phyloP scores from a whole-genome alignment of 2,329 filamentous ascomycete species.

The Colletotrichum euphorbiae region DNA sequence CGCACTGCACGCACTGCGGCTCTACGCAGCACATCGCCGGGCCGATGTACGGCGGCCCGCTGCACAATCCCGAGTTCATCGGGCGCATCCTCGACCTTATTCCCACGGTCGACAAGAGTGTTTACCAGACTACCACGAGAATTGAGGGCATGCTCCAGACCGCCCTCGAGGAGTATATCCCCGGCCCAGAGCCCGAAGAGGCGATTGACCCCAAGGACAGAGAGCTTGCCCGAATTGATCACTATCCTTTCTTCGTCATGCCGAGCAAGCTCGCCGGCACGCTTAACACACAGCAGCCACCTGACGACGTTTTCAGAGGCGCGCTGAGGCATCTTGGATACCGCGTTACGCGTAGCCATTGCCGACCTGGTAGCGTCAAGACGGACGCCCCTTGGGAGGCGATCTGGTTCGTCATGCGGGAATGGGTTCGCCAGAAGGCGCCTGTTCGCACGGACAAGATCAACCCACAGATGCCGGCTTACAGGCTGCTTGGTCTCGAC shows the following conservation, averaged over 20 bases:
- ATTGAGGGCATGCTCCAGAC: conserved; percentile 93
- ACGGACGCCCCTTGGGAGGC: conserved; percentile 92
- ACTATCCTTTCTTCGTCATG: conserved; percentile 87
- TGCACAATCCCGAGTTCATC: conserved; percentile 89
- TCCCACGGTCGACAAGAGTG: conserved; percentile 71
- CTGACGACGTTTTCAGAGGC: conserved; percentile 83
- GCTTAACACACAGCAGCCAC: conserved; percentile 82
- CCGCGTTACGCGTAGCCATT: conserved; percentile 85
- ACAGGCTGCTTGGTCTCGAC: conserved; percentile 70
- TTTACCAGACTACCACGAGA: conserved; percentile 83
- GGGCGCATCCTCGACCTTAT: conserved; percentile 80
- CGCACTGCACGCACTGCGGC: conserved; percentile 84
- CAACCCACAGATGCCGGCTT: conserved; percentile 77
- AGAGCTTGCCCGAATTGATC: conserved; percentile 75
- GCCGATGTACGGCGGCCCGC: conserved; percentile 92
- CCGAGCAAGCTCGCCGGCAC: conserved; percentile 80
- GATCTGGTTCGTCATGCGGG: conserved; percentile 92
- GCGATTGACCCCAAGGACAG: conserved; percentile 54
- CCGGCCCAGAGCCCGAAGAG: conserved; percentile 50
- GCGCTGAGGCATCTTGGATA: conserved; percentile 87
- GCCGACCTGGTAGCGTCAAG: conserved; percentile 89
- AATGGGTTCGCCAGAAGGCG: conserved; percentile 86
- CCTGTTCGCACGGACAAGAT: conserved; percentile 81
- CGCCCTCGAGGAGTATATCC: conserved; percentile 79
- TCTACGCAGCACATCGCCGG: conserved; percentile 88